These are phyloP conservation scores for Monilinia fructicola DNA, from an alignment of 2,329 filamentous ascomycete genomes.

Conservation along the genomic window DNA sequence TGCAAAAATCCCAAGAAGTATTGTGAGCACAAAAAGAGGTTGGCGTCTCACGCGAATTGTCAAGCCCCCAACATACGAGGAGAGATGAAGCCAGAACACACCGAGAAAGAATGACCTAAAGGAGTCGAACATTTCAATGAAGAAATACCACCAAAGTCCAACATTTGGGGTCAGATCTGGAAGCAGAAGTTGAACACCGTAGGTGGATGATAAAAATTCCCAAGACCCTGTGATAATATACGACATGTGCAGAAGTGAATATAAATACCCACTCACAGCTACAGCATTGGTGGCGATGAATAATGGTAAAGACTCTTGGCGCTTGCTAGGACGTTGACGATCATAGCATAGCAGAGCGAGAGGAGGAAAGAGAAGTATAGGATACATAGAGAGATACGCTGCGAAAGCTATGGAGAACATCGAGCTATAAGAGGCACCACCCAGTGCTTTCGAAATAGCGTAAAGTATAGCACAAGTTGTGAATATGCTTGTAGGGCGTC, in stretches of 20 bases:
- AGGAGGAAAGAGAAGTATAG: slow-evolving; percentile 80
- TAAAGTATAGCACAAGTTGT: slow-evolving; percentile 85
- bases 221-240: slow-evolving; percentile 75
- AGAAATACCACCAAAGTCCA: slow-evolving; percentile 99
- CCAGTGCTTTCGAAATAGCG: slow-evolving; percentile 76
- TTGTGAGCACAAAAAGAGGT: slow-evolving; percentile 79
- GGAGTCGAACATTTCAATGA: slow-evolving; percentile 98
- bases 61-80: slow-evolving; percentile 83
- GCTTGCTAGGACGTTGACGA: slow-evolving; percentile 42
- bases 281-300: slow-evolving; percentile 58
- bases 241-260: slow-evolving; percentile 67
- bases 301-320: slow-evolving; percentile 41
- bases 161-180: slow-evolving; percentile 93
- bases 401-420: slow-evolving; percentile 85
- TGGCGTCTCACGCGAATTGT: slow-evolving; percentile 80
- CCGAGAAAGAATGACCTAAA: slow-evolving; percentile 96
- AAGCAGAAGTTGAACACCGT: slow-evolving; percentile 86
- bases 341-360: slow-evolving; percentile 80
- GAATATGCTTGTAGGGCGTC: slow-evolving; percentile 83
- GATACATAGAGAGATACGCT: slow-evolving; percentile 89
- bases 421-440: slow-evolving; percentile 69
- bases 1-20: slow-evolving; percentile 85
- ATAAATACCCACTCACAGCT: slow-evolving; percentile 56
- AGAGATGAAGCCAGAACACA: slow-evolving; percentile 95
- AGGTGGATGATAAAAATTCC: slow-evolving; percentile 86